Percentiles rank a stretch among this genome's conserved stretches.
Evolutionary conservation across 805 yeast genomes (phyloP).

Genomic region (Candida cerambycidarum): DNA sequence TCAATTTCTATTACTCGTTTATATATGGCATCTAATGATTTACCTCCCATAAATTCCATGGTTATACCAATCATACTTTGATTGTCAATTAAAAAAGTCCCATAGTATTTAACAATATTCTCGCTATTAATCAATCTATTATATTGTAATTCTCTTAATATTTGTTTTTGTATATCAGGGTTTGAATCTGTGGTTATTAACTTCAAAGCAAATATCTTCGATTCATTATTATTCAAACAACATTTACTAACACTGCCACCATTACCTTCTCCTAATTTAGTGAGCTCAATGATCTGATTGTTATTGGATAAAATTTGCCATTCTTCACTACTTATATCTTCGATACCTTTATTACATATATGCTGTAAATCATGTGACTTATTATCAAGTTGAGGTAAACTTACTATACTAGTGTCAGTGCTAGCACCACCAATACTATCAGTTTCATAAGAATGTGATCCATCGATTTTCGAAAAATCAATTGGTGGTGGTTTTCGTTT

Average conservation of each 20-base stretch:
- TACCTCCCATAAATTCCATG: conserved; percentile 97
- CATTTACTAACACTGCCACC: conserved; percentile 92
- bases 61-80: conserved; percentile 85
- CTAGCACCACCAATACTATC: not conserved
- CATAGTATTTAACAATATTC: conserved; percentile 87
- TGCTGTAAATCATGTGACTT: not conserved
- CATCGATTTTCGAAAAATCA: conserved; percentile 37
- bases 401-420: conserved; percentile 1
- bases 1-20: conserved; percentile 63
- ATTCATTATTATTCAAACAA: conserved; percentile 47
- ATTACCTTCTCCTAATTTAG: conserved; percentile 86
- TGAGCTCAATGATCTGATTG: conserved; percentile 65
- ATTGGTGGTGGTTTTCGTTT: conserved; percentile 44
- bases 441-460: conserved; percentile 18
- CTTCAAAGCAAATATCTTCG: conserved; percentile 78
- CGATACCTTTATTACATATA: conserved; percentile 9
- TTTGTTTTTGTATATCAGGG: conserved; percentile 86
- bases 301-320: conserved; percentile 66
- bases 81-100: conserved; percentile 79
- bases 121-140: conserved; percentile 80
- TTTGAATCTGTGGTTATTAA: conserved; percentile 73
- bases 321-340: conserved; percentile 63
- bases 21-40: conserved; percentile 88
- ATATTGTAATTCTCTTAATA: conserved; percentile 85
- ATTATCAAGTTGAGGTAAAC: not conserved